Conservation (phyloP, 1,284 basidiomycete genomes). For the Rhodotorula sp. region DNA sequence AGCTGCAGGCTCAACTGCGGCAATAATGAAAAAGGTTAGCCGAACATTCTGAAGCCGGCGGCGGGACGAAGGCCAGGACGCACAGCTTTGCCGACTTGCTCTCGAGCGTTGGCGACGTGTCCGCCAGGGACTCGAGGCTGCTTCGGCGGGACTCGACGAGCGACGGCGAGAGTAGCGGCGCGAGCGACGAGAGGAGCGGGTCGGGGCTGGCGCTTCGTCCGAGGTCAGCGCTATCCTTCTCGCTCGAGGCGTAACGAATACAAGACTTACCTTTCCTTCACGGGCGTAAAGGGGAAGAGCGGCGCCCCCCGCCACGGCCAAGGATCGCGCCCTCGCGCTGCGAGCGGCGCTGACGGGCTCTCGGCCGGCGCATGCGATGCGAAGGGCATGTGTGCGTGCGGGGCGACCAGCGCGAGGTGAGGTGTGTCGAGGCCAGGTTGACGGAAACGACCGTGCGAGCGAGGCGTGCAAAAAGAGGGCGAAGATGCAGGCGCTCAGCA, state of each 20-base stretch:
- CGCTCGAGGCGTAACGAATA: too few species aligned
- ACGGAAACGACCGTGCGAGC: neutral
- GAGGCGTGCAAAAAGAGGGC: neutral
- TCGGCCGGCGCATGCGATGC: neutral
- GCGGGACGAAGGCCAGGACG: too few species aligned
- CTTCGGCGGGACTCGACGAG: too few species aligned
- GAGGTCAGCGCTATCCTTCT: too few species aligned
- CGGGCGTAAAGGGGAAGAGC: conserved; percentile 11
- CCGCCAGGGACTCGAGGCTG: too few species aligned
- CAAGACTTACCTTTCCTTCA: conserved; percentile 1
- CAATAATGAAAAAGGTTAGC: too few species aligned
- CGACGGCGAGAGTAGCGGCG: neutral
- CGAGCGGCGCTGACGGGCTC: neutral
- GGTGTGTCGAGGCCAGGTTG: neutral
- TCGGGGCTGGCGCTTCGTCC: too few species aligned
- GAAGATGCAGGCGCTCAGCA: neutral
- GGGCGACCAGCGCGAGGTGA: neutral
- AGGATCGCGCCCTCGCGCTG: neutral
- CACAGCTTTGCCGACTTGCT: too few species aligned
- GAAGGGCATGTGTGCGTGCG: neutral
- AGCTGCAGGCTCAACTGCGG: too few species aligned
- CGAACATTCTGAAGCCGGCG: too few species aligned
- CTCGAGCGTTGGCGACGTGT: too few species aligned
- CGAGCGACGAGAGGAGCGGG: neutral
- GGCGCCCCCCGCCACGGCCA: conserved; percentile 10